Percentiles rank a stretch among this genome's conserved stretches.
Conservation (phyloP, 192 early-diverging fungal species). For the Backusella tarrabulga region DNA sequence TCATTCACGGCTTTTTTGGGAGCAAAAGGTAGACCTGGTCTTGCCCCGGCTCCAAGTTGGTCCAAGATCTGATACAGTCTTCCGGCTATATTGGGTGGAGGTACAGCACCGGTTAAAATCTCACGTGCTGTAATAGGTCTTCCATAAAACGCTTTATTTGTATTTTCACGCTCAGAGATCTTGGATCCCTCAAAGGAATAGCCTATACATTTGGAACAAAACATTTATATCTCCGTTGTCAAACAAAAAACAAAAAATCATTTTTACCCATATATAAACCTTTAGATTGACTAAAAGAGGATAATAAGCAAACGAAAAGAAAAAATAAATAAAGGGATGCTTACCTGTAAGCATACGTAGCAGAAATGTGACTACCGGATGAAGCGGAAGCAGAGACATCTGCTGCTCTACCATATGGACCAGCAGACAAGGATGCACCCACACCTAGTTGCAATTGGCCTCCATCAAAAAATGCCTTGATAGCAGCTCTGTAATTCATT, state of each 20-base stretch:
- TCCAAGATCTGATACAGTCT: constrained; percentile 69
- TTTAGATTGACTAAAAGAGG: constrained; percentile 16
- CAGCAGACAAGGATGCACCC: constrained; percentile 18
- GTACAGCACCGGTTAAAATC: constrained; percentile 35
- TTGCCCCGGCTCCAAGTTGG: constrained; percentile 12
- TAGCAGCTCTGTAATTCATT: constrained; percentile 29
- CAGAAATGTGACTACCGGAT: constrained; percentile 11
- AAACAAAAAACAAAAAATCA: background rate
- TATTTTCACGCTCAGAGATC: constrained; percentile 17
- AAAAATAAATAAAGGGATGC: constrained; percentile 82
- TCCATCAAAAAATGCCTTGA: constrained; percentile 31
- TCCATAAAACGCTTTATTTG: constrained; percentile 22
- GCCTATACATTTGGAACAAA: background rate
- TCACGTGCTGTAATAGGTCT: constrained; percentile 20
- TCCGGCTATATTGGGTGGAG: constrained; percentile 72
- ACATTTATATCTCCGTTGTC: background rate
- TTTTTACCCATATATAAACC: constrained; percentile 12
- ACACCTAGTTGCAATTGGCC: constrained; percentile 29
- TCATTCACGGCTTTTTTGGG: constrained; percentile 2
- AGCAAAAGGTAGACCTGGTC: constrained; percentile 15
- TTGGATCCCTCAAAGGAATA: constrained; percentile 32
- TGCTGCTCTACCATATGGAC: constrained; percentile 19
- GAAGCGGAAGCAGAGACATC: constrained; percentile 18
- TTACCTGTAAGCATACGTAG: constrained; percentile 34
- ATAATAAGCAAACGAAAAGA: constrained; percentile 33